Base-by-base conservation (phyloP, 129 eudicot genomes). In the Erigeron canadensis region DNA sequence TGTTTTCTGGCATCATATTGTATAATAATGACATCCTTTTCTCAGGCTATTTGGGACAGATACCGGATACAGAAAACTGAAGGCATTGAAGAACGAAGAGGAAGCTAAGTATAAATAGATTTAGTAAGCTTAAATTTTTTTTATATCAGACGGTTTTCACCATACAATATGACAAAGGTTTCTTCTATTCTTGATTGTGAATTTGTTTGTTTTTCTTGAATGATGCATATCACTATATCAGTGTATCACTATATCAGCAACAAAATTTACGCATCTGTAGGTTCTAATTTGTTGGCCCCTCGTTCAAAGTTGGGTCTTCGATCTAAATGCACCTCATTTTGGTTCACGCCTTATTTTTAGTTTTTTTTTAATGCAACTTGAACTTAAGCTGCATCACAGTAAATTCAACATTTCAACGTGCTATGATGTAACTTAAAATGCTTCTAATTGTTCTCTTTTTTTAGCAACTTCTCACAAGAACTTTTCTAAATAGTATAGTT, bases 11-110 rank as follows among this genome's bases (percentile, higher is more conserved):
- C 44, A 42, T 42, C 40, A 18, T 42, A 43, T 43, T 11, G 18
- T 59, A 23, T 50, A 16, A 37, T 23, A 2, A 6, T 22, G 63
- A 37, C 21, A 23, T 57, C 28, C 12, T 19, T 67, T 72, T 67
- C 39, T 40, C 83, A 94, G 98, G 98, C 69, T 94, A 75, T 94
- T 89, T 53, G 98, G 98, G 23, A 94, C 96, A 4, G 98, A 94
- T 74, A 77, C 57, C 7, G 98, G 98, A 63, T 94, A 89, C 85
- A 85, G 98, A 84, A 94, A 82, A 76, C 71, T 94, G 80, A 82
- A 89, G 86, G 95, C 85, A 1, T 74, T 94, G 62, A 84, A 89
- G 86, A 70, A 79, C 22, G 77, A 71, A 71, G 90, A 78, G 67
- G 94, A 82, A 41, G 79, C 55, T 22, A 74, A 17, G 41, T 50